Percentiles rank a stretch among this genome's conserved stretches.
Conservation (phyloP, 495 filamentous ascomycete species). For the Massariosphaeria phaeospora region DNA sequence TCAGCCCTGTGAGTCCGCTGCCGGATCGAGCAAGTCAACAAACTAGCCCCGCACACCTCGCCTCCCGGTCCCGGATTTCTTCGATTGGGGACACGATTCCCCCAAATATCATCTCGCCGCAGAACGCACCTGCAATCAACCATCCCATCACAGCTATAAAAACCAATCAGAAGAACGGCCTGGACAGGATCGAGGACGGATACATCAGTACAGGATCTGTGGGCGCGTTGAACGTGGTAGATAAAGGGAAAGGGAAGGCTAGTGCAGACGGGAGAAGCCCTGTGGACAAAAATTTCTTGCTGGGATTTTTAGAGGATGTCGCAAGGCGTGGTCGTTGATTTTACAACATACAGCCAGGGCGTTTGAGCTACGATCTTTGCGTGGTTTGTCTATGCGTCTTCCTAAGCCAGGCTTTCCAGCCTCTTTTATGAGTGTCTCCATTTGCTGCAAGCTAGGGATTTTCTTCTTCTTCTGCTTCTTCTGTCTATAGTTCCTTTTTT, state of each 20-base stretch:
- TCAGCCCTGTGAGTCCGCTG: slow-evolving; percentile 48
- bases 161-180: slow-evolving; percentile 25
- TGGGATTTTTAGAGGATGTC: slow-evolving; percentile 67
- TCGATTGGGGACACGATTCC: slow-evolving; percentile 38
- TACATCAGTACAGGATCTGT: slow-evolving; percentile 34
- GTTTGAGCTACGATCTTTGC: too few species aligned
- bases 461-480: too few species aligned
- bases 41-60: slow-evolving; percentile 38
- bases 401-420: too few species aligned
- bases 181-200: slow-evolving; percentile 14
- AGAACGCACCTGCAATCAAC: background rate
- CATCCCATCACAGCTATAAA: background rate
- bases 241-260: slow-evolving; percentile 31
- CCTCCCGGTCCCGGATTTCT: slow-evolving; percentile 44
- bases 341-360: too few species aligned
- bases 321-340: slow-evolving; percentile 31
- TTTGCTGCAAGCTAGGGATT: too few species aligned
- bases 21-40: slow-evolving; percentile 38
- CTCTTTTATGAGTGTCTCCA: too few species aligned
- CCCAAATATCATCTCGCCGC: slow-evolving; percentile 1
- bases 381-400: too few species aligned
- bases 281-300: slow-evolving; percentile 69
- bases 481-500: too few species aligned
- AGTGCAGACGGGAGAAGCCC: slow-evolving; percentile 49
- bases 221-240: slow-evolving; percentile 38